These are phyloP conservation scores for Dactylonectria macrodidyma DNA, from an alignment of 2,329 filamentous ascomycete species.

Conservation along the genomic window DNA sequence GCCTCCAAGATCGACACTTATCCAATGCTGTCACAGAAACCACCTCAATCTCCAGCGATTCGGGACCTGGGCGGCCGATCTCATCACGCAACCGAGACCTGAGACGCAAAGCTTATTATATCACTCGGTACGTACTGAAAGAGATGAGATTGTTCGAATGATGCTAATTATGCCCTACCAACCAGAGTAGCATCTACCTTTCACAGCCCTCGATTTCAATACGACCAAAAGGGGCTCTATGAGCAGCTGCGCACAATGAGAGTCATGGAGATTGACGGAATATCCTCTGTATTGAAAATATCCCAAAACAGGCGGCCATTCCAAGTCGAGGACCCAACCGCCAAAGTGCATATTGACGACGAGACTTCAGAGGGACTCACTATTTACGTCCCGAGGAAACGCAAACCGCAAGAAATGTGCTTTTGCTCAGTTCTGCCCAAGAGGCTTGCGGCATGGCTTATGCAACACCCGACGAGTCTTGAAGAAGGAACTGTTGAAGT, in stretches of 20 bases:
- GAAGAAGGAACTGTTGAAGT: conserved; percentile 14
- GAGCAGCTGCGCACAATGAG: conserved; percentile 24
- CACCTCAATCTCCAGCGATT: conserved; percentile 1
- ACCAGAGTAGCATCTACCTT: conserved; percentile 37
- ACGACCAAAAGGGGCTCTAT: neutral
- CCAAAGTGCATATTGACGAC: conserved; percentile 35
- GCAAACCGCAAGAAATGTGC: conserved; percentile 30
- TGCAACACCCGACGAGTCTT: conserved; percentile 7
- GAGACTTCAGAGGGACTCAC: conserved; percentile 15
- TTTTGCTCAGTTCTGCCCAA: conserved; percentile 35
- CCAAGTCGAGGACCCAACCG: neutral
- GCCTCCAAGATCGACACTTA: conserved; percentile 25
- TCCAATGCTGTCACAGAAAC: conserved; percentile 29
- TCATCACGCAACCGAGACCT: conserved; percentile 18
- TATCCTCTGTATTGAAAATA: conserved; percentile 25
- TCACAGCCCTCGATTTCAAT: conserved; percentile 27
- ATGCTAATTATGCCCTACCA: conserved; percentile 10
- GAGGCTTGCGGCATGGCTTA: conserved; percentile 35
- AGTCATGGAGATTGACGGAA: conserved; percentile 32
- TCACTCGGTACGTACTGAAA: conserved; percentile 30
- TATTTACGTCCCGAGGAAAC: conserved; percentile 30
- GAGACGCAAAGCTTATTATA: conserved; percentile 33
- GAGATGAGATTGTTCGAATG: neutral
- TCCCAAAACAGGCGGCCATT: conserved; percentile 7
- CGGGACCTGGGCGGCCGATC: conserved; percentile 3